Evolutionary conservation across 306 rosid species (phyloP).

Genomic region (Sicyos baderoa): DNA sequence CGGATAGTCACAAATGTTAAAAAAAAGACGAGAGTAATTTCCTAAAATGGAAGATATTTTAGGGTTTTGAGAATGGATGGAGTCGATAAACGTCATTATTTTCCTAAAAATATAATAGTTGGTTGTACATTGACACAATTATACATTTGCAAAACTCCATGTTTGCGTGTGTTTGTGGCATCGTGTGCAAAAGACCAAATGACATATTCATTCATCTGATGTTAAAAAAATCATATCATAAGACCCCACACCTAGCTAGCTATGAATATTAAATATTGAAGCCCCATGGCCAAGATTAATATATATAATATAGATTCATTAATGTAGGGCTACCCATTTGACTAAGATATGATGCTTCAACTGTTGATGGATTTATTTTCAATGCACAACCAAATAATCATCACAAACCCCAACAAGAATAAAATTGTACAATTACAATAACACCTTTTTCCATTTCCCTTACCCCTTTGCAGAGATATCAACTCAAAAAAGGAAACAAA

Average conservation of each 20-base stretch:
- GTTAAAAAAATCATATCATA: background rate
- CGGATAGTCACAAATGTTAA: no score
- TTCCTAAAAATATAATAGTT: background rate
- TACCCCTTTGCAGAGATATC: background rate
- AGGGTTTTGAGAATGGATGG: background rate
- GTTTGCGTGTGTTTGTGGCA: conserved; percentile 12
- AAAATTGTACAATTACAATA: background rate
- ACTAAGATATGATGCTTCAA: conserved; percentile 11
- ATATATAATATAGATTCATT: background rate
- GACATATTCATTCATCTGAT: background rate
- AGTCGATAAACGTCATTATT: background rate
- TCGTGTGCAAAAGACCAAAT: conserved; percentile 5
- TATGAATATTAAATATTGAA: background rate
- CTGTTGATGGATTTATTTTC: background rate
- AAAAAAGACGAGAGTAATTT: no score
- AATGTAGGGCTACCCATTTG: conserved; percentile 1
- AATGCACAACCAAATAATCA: conserved; percentile 1
- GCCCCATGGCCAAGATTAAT: background rate
- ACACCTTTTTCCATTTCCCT: background rate
- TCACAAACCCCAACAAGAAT: background rate
- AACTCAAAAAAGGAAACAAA: background rate
- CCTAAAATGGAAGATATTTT: background rate
- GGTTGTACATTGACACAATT: background rate
- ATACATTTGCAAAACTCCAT: background rate
- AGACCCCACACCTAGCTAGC: background rate